phyloP scores from a whole-genome alignment of 2,329 filamentous ascomycete genomes.

The Alternaria ventricosa region DNA sequence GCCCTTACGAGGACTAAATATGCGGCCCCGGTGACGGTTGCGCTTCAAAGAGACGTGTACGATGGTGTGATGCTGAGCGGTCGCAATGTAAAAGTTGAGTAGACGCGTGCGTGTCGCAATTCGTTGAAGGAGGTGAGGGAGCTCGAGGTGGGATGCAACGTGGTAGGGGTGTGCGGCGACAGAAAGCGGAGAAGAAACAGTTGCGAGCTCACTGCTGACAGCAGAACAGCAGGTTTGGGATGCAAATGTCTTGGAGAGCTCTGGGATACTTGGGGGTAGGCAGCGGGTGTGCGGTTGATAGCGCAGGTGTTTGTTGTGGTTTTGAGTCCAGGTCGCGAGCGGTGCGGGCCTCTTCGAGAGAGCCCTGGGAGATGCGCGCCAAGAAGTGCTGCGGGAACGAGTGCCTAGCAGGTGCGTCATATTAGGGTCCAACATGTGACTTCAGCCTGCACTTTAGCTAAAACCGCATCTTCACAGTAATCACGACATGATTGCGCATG shows the following conservation, averaged over 20 bases:
- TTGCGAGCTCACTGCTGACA: slow-evolving; percentile 9
- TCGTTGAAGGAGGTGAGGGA: slow-evolving; percentile 14
- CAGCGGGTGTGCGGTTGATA: slow-evolving; percentile 19
- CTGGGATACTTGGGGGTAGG: neutral
- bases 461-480: neutral
- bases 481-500: neutral
- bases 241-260: slow-evolving; percentile 8
- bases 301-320: slow-evolving; percentile 29
- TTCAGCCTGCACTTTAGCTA: neutral
- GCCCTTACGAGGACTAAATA: slow-evolving; percentile 14
- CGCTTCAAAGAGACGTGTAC: neutral
- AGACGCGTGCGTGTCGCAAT: slow-evolving; percentile 8
- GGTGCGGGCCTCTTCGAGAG: slow-evolving; percentile 10
- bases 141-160: slow-evolving; percentile 35
- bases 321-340: slow-evolving; percentile 23
- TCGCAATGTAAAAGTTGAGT: neutral
- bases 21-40: slow-evolving; percentile 19
- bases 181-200: slow-evolving; percentile 37
- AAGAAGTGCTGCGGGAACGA: slow-evolving; percentile 9
- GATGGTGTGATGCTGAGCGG: neutral
- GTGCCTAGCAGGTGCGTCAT: slow-evolving; percentile 19
- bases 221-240: slow-evolving; percentile 12
- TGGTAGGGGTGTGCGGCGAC: slow-evolving; percentile 31
- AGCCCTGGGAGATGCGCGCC: slow-evolving; percentile 7
- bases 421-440: slow-evolving; percentile 11